Base-by-base conservation (phyloP, 2,329 filamentous ascomycete species). In the Talaromyces sp. region DNA sequence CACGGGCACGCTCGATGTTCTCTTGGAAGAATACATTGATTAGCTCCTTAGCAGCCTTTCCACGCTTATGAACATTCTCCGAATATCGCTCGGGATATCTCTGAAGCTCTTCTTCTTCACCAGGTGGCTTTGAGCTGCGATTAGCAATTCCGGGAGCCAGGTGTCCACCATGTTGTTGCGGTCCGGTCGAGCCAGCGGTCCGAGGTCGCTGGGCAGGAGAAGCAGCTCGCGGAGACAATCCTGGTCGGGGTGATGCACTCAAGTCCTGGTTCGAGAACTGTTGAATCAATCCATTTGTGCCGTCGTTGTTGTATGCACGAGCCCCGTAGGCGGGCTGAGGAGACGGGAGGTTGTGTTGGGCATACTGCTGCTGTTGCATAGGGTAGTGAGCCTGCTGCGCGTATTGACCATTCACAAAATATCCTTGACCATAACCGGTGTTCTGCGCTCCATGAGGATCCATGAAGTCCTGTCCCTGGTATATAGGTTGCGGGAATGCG, bases 261-360 rank as follows among this genome's bases (percentile, higher is more conserved):
- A 98, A 85, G 78, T 97, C 96, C 83, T 98, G 94, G 79, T 97
- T 93, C 66, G 94, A 96, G 79, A 98, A 96, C 78, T 99, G 95
- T 77, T 97, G 92, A 67, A 93, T 93, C 54, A 98, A 86, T 35
- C 93, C 93, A 72, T 92, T 95, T 72, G 94, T 96, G 70, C 90
- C 90, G 74, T 97, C 93, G 73, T 91, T 78, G 71, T 84, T 84
- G 43, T 75, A 80, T 73, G 78, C 81, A 63, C 78, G 78, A 69
- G 79, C 83, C 73, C 87, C 87, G 66, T 61, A 61, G 41, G 83
- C 79, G 62, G 81, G 77, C 68, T 86, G 84, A 58, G 83, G 83
- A 56, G 85, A 82, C 70, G 85, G 85, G 69, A 87, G 81, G 72
- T 82, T 82, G 69, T 77, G 75, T 66, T 80, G 80, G 68, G 82